Conservation (phyloP, 2,329 filamentous ascomycete species). For the Neophaeococcomyces aloes region DNA sequence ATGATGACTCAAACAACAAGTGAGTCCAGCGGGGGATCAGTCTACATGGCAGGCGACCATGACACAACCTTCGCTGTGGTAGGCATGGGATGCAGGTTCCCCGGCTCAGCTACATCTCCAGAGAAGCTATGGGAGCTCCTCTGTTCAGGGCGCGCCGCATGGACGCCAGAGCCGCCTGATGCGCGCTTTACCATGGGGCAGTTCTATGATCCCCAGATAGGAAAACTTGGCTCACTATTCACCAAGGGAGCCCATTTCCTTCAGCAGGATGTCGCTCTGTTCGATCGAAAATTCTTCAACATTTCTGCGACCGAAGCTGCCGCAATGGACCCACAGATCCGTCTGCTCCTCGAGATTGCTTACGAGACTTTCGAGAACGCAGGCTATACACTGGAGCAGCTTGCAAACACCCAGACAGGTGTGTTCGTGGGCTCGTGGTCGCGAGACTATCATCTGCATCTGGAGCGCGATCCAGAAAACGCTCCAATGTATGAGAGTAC, state of each 20-base stretch:
- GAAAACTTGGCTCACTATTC: slow-evolving; percentile 1
- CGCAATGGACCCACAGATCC: slow-evolving; percentile 6
- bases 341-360: slow-evolving; percentile 1
- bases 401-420: slow-evolving; percentile 25
- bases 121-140: slow-evolving; percentile 12
- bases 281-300: not conserved
- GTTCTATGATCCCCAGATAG: not conserved
- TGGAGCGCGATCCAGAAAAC: slow-evolving; percentile 16
- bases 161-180: slow-evolving; percentile 6
- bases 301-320: not conserved
- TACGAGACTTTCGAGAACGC: slow-evolving; percentile 19
- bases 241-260: not conserved
- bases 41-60: too few relatives aligned
- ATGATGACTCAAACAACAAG: too few relatives aligned
- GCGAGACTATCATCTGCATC: slow-evolving; percentile 24
- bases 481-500: slow-evolving; percentile 20
- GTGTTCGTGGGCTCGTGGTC: slow-evolving; percentile 27
- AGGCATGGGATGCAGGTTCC: slow-evolving; percentile 13
- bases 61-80: slow-evolving; percentile 7
- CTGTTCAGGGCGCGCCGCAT: slow-evolving; percentile 4
- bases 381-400: slow-evolving; percentile 19
- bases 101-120: slow-evolving; percentile 10
- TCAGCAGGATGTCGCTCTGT: not conserved
- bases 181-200: slow-evolving; percentile 5
- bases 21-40: too few relatives aligned